Percentiles rank a stretch among this genome's conserved stretches.
Evolutionary conservation across 177 flowering plant species (phyloP).

Genomic region (Vitis hybrid): DNA sequence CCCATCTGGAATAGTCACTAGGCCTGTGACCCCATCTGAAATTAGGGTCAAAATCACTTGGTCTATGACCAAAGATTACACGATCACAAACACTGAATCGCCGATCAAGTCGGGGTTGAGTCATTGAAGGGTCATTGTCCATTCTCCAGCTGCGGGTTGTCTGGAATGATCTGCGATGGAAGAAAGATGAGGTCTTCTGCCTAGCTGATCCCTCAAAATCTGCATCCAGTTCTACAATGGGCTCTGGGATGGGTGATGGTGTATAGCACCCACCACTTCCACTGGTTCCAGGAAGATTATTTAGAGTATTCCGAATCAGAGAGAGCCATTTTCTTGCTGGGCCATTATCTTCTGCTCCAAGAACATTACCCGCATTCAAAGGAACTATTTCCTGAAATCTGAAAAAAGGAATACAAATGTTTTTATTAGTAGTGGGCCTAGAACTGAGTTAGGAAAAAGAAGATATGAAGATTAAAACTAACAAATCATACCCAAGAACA

Average conservation of each 20-base stretch:
- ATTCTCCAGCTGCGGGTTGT: slow-evolving; percentile 66
- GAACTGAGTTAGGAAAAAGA: neutral
- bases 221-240: slow-evolving; percentile 62
- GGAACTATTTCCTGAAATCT: slow-evolving; percentile 93
- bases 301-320: slow-evolving; percentile 67
- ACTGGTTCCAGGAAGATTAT: slow-evolving; percentile 74
- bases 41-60: slow-evolving; percentile 62
- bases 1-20: slow-evolving; percentile 62
- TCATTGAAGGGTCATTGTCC: slow-evolving; percentile 63
- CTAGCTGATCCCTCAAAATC: slow-evolving; percentile 82
- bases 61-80: slow-evolving; percentile 65
- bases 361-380: slow-evolving; percentile 75
- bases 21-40: slow-evolving; percentile 43
- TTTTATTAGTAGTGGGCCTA: neutral
- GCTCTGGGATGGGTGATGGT: slow-evolving; percentile 76
- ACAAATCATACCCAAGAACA: slow-evolving; percentile 51
- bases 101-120: slow-evolving; percentile 79
- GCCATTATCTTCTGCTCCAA: slow-evolving; percentile 86
- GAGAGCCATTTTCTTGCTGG: slow-evolving; percentile 82
- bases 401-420: slow-evolving; percentile 17
- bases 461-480: neutral
- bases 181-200: slow-evolving; percentile 65
- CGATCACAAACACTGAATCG: slow-evolving; percentile 82
- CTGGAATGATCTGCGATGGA: slow-evolving; percentile 81
- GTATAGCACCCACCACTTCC: slow-evolving; percentile 60